phyloP scores from a whole-genome alignment of 2,329 filamentous ascomycete genomes.

The Immersiporthe knoxdaviesiana region DNA sequence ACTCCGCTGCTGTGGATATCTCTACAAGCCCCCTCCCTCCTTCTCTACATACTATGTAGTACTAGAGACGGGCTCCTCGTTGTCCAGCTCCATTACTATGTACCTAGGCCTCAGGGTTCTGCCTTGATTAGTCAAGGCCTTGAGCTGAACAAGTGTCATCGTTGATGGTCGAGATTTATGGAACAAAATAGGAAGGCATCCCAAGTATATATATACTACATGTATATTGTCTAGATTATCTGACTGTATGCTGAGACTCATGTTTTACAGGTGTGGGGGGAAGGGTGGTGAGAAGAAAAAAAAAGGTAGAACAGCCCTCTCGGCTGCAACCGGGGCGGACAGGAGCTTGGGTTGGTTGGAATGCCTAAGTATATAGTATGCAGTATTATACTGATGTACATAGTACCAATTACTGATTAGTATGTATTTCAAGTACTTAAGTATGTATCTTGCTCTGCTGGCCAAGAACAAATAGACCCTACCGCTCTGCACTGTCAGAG shows the following conservation, averaged over 20 bases:
- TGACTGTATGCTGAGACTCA: not conserved
- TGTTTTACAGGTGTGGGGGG: not conserved
- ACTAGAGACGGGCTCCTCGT: not conserved
- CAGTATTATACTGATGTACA: not conserved
- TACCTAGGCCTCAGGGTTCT: not conserved
- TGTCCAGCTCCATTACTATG: not conserved
- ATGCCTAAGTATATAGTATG: not conserved
- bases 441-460: not conserved
- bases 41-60: too few relatives aligned
- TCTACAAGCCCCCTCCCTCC: not conserved
- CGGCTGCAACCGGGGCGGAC: not conserved
- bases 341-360: not conserved
- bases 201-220: not conserved
- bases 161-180: not conserved
- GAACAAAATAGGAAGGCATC: not conserved
- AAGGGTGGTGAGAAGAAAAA: not conserved
- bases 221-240: not conserved
- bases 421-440: too few relatives aligned
- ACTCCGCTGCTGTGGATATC: slow-evolving; percentile 2
- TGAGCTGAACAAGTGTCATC: not conserved
- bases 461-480: not conserved
- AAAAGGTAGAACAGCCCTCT: not conserved
- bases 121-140: not conserved
- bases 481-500: not conserved
- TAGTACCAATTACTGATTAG: not conserved